Base-by-base conservation (phyloP, 345 rosid species). In the Eucalyptus paniculata region DNA sequence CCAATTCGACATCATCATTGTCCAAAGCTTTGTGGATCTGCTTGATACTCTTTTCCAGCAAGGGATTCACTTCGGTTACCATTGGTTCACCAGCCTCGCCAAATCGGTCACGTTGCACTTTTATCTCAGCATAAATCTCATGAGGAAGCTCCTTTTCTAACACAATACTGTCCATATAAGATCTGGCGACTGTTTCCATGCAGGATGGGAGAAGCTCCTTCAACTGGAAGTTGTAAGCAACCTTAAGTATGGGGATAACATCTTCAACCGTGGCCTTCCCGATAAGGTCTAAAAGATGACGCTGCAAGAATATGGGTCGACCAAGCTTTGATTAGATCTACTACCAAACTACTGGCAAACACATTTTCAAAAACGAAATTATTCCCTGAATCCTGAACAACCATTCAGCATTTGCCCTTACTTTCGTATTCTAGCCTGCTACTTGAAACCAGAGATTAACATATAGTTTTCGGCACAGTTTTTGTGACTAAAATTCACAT, bases 21-120 rank as follows among this genome's bases (percentile, higher is more conserved):
- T 94, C 95, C 50, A 94, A 62, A 81, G 95, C 95, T 89, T 89
- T 92, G 89, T 91, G 94, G 42, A 94, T 92, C 86, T 88, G 92
- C 89, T 90, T 87, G 53, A 91, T 90, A 88, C 88, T 87, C 86
- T 91, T 94, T 62, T 90, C 92, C 58, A 67, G 90, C 34, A 32
- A 12, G n/a, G 44, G 44, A 47, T 89, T 90, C 85, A 37, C 50
- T 18, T 77, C 90, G 44, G 37, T 44, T 16, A 12, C 51, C 54
- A 49, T 82, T 26, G 50, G 69, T 60, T 89, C 90, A 24, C 80
- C 44, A 30, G 85, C 93, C 80, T 86, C 51, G 23, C 53, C 47
- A 72, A 87, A 32, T 87, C 82, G 9, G 47, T 45, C 24, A 16
- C 93, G 90, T 51, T 91, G 67, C n/a, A 81, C 85, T 67, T 91